Evolutionary conservation across 2,329 filamentous ascomycete species (phyloP), one percentile per base, ranked within the genome.

Genomic region (Ophiostoma perfectum): DNA sequence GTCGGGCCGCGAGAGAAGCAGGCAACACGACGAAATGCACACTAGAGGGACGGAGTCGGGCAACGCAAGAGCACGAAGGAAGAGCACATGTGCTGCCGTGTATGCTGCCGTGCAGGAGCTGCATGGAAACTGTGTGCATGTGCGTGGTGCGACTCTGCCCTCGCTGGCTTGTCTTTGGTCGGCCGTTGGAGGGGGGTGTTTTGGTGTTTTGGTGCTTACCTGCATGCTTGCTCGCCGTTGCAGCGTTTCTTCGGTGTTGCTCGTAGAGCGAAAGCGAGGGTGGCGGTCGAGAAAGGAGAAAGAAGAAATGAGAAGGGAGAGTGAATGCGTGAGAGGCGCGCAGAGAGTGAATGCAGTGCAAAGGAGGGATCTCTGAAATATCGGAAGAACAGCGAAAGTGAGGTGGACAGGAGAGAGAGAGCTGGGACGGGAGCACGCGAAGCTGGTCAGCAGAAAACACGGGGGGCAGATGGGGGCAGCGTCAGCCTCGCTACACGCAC

Each of bases 191-290:
- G 18, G 47, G 49, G 49, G 18, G 7, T 12, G n/a, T 16, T 55
- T 55, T n/a, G n/a, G n/a, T 27, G 49, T 55, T 27, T 27, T 49
- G 47, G 47, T 49, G 47, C 49, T 55, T 55, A 55, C 49, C 49
- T 55, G 49, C n/a, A 12, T 52, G 47, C 47, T 52, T 8, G 16
- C 16, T 52, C 16, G 47, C 47, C 14, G 45, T 47, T 16, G 45
- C 45, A 47, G 45, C 42, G 42, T 44, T 44, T 8, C 27, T 27
- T 27, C 27, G 2, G 27, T 27, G 27, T 27, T 27, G 27, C 27
- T 27, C 42, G 12, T 9, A 44, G 42, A 44, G 42, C 42, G 42
- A 44, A 12, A 44, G 45, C 14, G 45, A 47, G 11, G 14, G 42
- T 45, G 9, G 42, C 27, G 49, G n/a, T 55, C 18, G 11, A 55